Conservation (phyloP, 164 flowering plant genomes). For the grape (Vitis vinifera) region DNA sequence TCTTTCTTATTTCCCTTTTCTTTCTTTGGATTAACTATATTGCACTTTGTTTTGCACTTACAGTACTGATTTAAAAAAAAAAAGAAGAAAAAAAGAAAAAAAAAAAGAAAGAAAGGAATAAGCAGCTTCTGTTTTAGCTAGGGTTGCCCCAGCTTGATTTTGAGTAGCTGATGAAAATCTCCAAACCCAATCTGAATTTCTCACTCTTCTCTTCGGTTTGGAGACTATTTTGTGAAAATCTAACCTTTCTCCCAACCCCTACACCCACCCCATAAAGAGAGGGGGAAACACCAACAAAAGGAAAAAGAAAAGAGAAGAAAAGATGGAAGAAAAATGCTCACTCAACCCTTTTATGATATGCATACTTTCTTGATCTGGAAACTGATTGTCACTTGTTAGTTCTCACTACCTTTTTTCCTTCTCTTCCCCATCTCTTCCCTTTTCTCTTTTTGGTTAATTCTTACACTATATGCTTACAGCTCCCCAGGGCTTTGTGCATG, state of each 20-base stretch:
- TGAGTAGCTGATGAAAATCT: background rate
- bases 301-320: too few relatives aligned
- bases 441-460: background rate
- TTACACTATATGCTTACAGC: background rate
- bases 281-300: too few relatives aligned
- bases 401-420: constrained; percentile 4
- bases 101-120: background rate
- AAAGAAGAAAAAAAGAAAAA: background rate
- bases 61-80: background rate
- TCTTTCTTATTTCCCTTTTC: too few relatives aligned
- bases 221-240: constrained; percentile 5
- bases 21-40: too few relatives aligned
- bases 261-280: too few relatives aligned
- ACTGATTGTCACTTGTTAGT: background rate
- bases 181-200: constrained; percentile 7
- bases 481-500: constrained; percentile 4
- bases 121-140: constrained; percentile 1
- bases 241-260: background rate
- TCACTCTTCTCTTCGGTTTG: constrained; percentile 8
- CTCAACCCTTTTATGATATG: background rate
- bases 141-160: background rate
- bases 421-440: background rate
- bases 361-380: background rate
- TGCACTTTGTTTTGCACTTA: background rate
- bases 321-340: background rate